Evolutionary conservation across 306 rosid genomes (phyloP), one percentile per base, ranked within the genome.

Genomic region (Rosa chinensis): DNA sequence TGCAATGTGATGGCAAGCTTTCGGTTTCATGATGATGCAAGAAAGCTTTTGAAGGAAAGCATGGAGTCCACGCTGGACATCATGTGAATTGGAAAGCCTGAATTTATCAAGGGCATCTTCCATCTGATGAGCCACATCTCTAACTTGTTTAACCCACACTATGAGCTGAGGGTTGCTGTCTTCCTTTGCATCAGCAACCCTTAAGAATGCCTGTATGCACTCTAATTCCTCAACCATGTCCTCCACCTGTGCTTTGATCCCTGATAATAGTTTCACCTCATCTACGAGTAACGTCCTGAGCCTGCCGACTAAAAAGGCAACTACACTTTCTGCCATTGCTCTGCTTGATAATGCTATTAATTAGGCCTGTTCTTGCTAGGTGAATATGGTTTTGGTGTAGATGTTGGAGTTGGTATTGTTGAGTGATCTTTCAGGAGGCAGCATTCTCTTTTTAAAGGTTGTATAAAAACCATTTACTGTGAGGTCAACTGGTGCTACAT

Each of bases 241-340:
- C 37, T 81, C 50, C 9, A 84, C 73, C 23, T 80, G 70, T 13
- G 42, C 56, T 50, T 23, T 55, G 73, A 72, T 81, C 86, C 87
- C 74, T 89, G 6, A 80, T 44, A 82, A 78, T 14, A 82, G 76
- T 13, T 77, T 83, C 45, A 73, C 83, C 82, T 88, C 92, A 16
- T 87, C 86, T 78, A 78, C 69, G 13, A 89, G 80, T 4, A 86
- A n/a, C 1, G 59, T 4, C 8, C 64, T 42, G 14, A 89, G 78
- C 71, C 80, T 87, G 69, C 81, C 89, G 35, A 89, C 47, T 20
- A 87, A 68, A 43, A 71, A 84, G 10, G 70, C 72, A 6, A 89
- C 86, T 2, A 79, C 75, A 83, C 87, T 89, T 77, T 91, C 91
- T 66, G 89, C 90, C 95, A 90, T 88, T 9, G 17, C 21, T 10